Base-by-base conservation (phyloP, 2,329 filamentous ascomycete species). In the Exophiala sp. region DNA sequence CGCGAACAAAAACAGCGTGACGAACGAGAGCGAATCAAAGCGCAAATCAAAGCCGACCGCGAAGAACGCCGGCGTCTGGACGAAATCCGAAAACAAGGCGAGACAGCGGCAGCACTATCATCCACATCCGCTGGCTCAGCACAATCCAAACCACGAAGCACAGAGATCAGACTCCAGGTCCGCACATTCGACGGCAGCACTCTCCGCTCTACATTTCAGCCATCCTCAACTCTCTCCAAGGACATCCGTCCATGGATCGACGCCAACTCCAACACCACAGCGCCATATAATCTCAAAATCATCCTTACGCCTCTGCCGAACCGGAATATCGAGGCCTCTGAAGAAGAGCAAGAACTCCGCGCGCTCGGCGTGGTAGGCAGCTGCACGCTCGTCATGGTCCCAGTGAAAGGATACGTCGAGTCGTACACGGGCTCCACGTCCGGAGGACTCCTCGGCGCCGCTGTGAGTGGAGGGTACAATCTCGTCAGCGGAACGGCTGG, bases 121-220 rank as follows among this genome's bases (percentile, higher is more conserved):
- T 58, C 39, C 42, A 18, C 45, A 1, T 34, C 42, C 2, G 39
- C 29, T 18, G 16, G 9, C 1, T 43, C 43, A n/a, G n/a, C 60
- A 32, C 50, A 57, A 41, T 50, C 63, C 18, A 54, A 58, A 14
- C 62, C 63, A 39, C 65, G 47, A 36, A 48, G 29, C 5, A 52
- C 48, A 16, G 50, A 68, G 57, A 84, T 82, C 59, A 81, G 86
- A 14, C 74, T 96, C 1, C 89, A 94, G 64, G 82, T 96, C 14
- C 83, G 91, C 6, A 76, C 96, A 0, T 88, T 95, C 52, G 90
- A 96, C 66, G 92, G 92, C 8, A 86, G 85, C 9, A 91, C 85
- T 1, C 81, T 96, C 14, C 84, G 90, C 38, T 80, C 78, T 3
- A 83, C 81, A 14, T 95, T 96, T 68, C 75, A 82, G 9, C 82